These are phyloP conservation scores for Lolium perenne DNA, from an alignment of 176 grass and related monocot genomes.

Conservation along the genomic window DNA sequence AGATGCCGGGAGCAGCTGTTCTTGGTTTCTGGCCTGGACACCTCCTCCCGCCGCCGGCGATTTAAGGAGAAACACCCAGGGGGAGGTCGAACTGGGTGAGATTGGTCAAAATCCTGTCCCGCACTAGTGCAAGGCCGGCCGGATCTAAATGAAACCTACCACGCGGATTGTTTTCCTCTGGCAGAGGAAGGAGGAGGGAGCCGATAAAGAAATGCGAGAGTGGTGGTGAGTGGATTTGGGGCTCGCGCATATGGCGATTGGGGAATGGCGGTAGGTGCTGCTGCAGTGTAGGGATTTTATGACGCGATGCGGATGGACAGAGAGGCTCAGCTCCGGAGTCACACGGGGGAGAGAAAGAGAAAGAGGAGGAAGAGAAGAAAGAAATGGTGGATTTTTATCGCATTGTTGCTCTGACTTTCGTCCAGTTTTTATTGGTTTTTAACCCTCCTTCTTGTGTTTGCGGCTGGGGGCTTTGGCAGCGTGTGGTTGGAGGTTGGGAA, in stretches of 20 bases:
- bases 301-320: slow-evolving; percentile 29
- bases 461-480: slow-evolving; percentile 34
- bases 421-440: not conserved
- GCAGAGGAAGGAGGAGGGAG: slow-evolving; percentile 9
- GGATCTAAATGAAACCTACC: slow-evolving; percentile 41
- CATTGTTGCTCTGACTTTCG: slow-evolving; percentile 16
- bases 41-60: slow-evolving; percentile 27
- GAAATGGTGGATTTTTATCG: slow-evolving; percentile 26
- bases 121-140: slow-evolving; percentile 4
- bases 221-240: slow-evolving; percentile 44
- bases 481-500: slow-evolving; percentile 44
- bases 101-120: slow-evolving; percentile 48
- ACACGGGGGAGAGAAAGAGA: not conserved
- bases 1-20: slow-evolving; percentile 13
- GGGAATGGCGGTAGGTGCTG: slow-evolving; percentile 51
- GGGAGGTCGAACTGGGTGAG: slow-evolving; percentile 3
- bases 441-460: not conserved
- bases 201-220: slow-evolving; percentile 37
- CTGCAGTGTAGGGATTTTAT: slow-evolving; percentile 49
- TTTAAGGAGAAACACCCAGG: slow-evolving; percentile 39
- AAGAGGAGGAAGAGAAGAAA: not conserved
- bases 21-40: slow-evolving; percentile 23
- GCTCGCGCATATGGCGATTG: slow-evolving; percentile 40
- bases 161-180: slow-evolving; percentile 2
- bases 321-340: slow-evolving; percentile 39